Conservation (phyloP, 1,284 basidiomycete species). For the Apiotrichum veenhuisii region DNA sequence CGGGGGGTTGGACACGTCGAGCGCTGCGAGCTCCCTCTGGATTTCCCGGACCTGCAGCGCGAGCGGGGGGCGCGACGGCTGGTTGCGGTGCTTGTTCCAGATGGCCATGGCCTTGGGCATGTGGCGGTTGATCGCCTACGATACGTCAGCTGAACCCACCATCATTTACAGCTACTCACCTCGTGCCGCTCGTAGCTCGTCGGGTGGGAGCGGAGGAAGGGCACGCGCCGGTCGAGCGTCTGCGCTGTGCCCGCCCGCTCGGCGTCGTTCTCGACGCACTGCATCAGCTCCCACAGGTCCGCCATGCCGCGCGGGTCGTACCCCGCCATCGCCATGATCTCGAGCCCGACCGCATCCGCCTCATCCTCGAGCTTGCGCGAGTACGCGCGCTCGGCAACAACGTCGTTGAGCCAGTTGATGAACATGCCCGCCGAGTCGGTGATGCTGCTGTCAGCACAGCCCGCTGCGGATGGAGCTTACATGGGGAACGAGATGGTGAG, state of each 20-base stretch:
- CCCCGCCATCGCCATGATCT: constrained; percentile 53
- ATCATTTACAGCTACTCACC: constrained; percentile 18
- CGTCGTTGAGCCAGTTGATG: constrained; percentile 54
- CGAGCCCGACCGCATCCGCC: constrained; percentile 54
- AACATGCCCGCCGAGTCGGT: constrained; percentile 52
- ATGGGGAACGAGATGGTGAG: constrained; percentile 54
- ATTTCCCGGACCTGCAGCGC: background rate
- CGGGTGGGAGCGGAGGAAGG: constrained; percentile 54
- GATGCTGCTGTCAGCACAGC: constrained; percentile 42
- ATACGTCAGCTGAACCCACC: constrained; percentile 13
- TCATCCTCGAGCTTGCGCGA: constrained; percentile 55
- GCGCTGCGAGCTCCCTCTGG: background rate
- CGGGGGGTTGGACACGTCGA: background rate
- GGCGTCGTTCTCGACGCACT: constrained; percentile 51
- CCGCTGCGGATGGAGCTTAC: constrained; percentile 28
- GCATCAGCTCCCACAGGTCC: constrained; percentile 54
- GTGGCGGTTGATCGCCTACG: constrained; percentile 42
- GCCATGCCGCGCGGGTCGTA: constrained; percentile 53
- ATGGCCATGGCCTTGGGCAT: constrained; percentile 48
- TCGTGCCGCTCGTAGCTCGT: constrained; percentile 50
- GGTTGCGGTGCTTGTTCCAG: constrained; percentile 26
- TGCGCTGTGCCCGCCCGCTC: constrained; percentile 32
- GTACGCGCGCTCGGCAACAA: constrained; percentile 53
- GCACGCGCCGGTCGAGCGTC: constrained; percentile 42
- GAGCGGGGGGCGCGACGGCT: background rate